phyloP scores from a whole-genome alignment of 2,329 filamentous ascomycete species.

The Chrysoporthe cubensis region DNA sequence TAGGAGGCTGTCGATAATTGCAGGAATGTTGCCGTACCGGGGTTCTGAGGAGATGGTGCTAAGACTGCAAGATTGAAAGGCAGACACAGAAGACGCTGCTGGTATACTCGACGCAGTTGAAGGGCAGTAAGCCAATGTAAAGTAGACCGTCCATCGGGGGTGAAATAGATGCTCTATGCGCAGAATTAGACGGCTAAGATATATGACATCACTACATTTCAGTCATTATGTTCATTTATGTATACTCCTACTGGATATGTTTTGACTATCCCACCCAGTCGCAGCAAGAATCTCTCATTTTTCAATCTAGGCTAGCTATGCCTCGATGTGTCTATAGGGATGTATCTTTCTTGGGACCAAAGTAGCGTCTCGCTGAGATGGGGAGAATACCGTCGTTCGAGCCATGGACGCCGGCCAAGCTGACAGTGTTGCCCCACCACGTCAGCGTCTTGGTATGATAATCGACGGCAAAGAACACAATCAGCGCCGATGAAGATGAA shows the following conservation, averaged over 20 bases:
- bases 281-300: too few species aligned
- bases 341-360: conserved; percentile 30
- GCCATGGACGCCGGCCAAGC: conserved; percentile 32
- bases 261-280: neutral
- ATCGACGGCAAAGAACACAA: conserved; percentile 45
- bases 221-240: too few species aligned
- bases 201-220: too few species aligned
- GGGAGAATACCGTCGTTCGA: conserved; percentile 29
- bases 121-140: too few species aligned
- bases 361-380: conserved; percentile 33
- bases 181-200: too few species aligned
- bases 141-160: too few species aligned
- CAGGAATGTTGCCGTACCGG: neutral
- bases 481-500: conserved; percentile 47
- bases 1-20: conserved; percentile 10
- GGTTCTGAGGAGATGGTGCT: neutral
- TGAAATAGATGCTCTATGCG: too few species aligned
- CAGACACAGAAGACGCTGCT: neutral
- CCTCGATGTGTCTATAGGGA: neutral
- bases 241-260: too few species aligned
- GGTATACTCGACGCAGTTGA: too few species aligned
- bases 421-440: conserved; percentile 50
- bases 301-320: too few species aligned
- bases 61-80: neutral
- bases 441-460: conserved; percentile 39